Evolutionary conservation across 2,329 filamentous ascomycete species (phyloP), one percentile per base, ranked within the genome.

Genomic region (Aureobasidium vineae): DNA sequence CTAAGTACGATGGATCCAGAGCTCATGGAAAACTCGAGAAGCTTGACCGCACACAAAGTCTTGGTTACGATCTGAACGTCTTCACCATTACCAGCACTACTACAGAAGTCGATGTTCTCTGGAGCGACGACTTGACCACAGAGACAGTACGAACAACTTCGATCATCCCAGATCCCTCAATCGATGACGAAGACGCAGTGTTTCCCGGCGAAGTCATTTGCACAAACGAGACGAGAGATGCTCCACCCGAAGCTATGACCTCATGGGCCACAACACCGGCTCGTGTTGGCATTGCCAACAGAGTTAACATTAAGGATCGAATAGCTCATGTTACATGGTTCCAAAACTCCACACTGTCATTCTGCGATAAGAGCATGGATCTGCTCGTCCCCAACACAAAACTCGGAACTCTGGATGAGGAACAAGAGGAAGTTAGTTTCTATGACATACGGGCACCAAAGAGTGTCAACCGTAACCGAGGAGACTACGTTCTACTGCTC

Each of bases 11-110:
- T 63, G 76, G 75, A 5, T 71, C 75, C 0, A 73, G 28, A 52
- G 72, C 40, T 52, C 76, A 80, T 56, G 79, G 79, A 23, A 77
- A 75, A 45, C 73, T 85, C 49, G 74, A 75, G 16, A 76, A 77
- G 23, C 79, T 85, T 33, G 76, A 82, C 28, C 74, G 79, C 11
- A 78, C 79, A 3, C 77, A 82, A 26, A 81, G 80, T 10, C 75
- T 82, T 47, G 85, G 84, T 1, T 86, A 83, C 71, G 85, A 88
- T 69, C 73, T 87, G 69, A 87, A 88, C 68, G 79, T 85, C 2
- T 86, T 83, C 69, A 78, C 81, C 15, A 77, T 87, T 61, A 76
- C 81, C 60, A 77, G 78, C 38, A 82, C 81, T 13, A 77, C 76
- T 23, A 83, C 83, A 2, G 75, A 76, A n/a, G 81, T 82, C 15